Evolutionary conservation across 129 eudicot species (phyloP).

Genomic region (Flaveria brownii): DNA sequence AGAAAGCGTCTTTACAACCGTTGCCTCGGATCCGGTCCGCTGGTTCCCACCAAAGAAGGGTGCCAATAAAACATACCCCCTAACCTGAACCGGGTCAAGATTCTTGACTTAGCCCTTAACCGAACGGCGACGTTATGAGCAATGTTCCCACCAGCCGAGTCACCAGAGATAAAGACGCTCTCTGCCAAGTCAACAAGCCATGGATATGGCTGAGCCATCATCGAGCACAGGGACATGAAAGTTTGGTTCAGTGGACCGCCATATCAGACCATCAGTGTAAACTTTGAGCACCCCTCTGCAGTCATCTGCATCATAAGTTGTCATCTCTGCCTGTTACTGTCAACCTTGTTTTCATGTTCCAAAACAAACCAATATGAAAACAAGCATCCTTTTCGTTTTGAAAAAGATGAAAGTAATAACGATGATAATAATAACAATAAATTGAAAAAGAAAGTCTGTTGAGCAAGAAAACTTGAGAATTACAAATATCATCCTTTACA

Average conservation of each 20-base stretch:
- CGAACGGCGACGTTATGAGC: slow-evolving; percentile 72
- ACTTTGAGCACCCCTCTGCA: slow-evolving; percentile 73
- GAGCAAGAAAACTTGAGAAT: slow-evolving; percentile 19
- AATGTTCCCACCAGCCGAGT: slow-evolving; percentile 84
- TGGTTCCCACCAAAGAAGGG: slow-evolving; percentile 79
- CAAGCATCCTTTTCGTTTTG: too few species aligned
- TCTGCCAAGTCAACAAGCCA: slow-evolving; percentile 63
- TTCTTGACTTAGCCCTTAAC: slow-evolving; percentile 51
- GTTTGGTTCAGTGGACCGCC: slow-evolving; percentile 63
- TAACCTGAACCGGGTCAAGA: slow-evolving; percentile 56
- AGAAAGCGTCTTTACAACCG: slow-evolving; percentile 72
- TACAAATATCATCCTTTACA: slow-evolving; percentile 30
- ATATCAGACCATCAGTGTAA: slow-evolving; percentile 63
- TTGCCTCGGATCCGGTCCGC: slow-evolving; percentile 57
- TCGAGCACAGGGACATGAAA: slow-evolving; percentile 56
- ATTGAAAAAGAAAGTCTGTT: slow-evolving; percentile 5
- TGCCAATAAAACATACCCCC: slow-evolving; percentile 69
- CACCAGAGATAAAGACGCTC: slow-evolving; percentile 59
- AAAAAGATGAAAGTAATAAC: too few species aligned
- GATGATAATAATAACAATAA: background rate
- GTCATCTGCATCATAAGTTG: slow-evolving; percentile 54
- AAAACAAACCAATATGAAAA: too few species aligned
- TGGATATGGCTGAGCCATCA: slow-evolving; percentile 68
- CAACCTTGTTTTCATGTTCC: too few species aligned
- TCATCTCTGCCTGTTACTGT: slow-evolving; percentile 7